Evolutionary conservation across 257 asterid species (phyloP).

Genomic region (Solanum piurae): DNA sequence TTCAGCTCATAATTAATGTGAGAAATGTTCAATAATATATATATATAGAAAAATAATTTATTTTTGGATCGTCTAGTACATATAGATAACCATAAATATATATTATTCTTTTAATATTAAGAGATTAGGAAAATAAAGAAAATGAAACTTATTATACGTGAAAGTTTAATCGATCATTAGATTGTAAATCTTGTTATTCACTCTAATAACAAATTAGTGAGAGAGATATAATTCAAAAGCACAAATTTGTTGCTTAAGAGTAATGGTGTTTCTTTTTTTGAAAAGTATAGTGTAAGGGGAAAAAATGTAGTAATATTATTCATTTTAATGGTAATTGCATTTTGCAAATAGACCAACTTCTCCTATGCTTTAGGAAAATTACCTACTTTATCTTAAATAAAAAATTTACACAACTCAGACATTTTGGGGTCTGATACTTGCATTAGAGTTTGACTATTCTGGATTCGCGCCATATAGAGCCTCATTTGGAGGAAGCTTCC

Average conservation of each 20-base stretch:
- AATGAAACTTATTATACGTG: no score
- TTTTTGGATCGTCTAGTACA: no score
- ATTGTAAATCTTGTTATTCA: no score
- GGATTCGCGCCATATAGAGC: accelerated
- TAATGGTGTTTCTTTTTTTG: neutral
- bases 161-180: no score
- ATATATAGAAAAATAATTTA: no score
- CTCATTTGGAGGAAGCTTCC: neutral
- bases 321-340: neutral
- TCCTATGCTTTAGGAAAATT: neutral
- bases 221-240: neutral
- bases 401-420: neutral
- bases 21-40: neutral
- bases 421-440: neutral
- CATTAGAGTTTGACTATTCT: neutral
- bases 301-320: neutral
- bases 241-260: no score
- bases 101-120: no score
- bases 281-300: neutral
- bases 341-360: neutral
- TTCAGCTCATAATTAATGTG: neutral
- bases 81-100: no score
- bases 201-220: neutral
- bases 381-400: neutral
- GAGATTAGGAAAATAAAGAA: no score